These are phyloP conservation scores for Nemania serpens DNA, from an alignment of 2,329 filamentous ascomycete genomes.

Conservation along the genomic window DNA sequence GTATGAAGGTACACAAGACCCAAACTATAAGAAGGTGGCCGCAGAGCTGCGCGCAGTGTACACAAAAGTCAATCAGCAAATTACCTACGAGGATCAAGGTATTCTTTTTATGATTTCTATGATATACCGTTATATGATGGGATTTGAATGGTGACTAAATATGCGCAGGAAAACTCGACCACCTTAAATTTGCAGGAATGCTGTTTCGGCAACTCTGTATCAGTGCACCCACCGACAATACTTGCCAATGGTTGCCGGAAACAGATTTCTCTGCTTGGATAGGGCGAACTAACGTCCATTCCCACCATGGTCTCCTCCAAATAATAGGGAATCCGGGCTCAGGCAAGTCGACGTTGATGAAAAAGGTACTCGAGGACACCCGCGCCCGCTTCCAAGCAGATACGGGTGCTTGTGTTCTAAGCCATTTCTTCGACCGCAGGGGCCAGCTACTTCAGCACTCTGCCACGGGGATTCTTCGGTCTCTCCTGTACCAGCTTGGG, in stretches of 20 bases:
- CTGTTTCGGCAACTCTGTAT: neutral
- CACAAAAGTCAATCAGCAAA: no score
- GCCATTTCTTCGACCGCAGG: neutral
- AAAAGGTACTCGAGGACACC: neutral
- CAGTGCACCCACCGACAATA: neutral
- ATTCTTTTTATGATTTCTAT: neutral
- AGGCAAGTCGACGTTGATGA: neutral
- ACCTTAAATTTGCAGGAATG: neutral
- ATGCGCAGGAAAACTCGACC: neutral
- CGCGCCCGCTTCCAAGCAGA: neutral
- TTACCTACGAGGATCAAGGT: no score
- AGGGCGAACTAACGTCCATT: neutral
- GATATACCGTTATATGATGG: neutral
- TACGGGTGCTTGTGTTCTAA: neutral
- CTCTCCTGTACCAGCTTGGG: constrained; percentile 1
- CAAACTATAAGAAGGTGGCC: neutral
- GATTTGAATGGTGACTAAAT: neutral
- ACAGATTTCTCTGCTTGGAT: neutral
- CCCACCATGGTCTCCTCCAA: constrained; percentile 1
- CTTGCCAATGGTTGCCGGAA: neutral
- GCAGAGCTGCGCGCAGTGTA: neutral
- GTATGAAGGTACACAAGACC: neutral
- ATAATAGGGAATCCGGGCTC: neutral
- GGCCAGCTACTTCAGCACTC: neutral
- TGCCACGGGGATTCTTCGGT: neutral